These are phyloP conservation scores for Cyclotella cryptica DNA, from an alignment of 108 stramenopile genomes.

Conservation along the genomic window DNA sequence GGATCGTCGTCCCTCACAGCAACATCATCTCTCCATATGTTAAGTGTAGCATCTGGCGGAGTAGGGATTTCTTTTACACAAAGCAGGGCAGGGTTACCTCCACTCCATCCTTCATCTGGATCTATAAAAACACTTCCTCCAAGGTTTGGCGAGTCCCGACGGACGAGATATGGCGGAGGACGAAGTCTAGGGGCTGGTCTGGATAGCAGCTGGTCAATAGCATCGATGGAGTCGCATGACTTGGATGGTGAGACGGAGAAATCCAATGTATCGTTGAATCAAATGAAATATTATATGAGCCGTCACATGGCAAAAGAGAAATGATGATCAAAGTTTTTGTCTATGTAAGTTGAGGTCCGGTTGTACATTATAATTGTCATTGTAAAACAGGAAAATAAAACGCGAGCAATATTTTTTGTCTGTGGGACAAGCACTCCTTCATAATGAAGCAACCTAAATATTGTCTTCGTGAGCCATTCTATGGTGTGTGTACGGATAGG, in stretches of 20 bases:
- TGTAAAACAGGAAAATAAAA: neutral
- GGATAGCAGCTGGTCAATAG: constrained; percentile 44
- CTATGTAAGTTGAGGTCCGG: neutral
- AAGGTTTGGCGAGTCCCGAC: constrained; percentile 30
- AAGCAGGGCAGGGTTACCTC: constrained; percentile 21
- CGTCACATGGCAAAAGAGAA: constrained; percentile 32
- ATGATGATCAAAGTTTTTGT: neutral
- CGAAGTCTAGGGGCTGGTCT: constrained; percentile 31
- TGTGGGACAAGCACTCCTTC: no score
- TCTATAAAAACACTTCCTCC: constrained; percentile 45
- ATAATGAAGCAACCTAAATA: no score
- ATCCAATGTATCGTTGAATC: constrained; percentile 32
- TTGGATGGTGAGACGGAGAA: constrained; percentile 28
- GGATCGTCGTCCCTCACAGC: constrained; percentile 35
- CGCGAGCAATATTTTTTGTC: neutral
- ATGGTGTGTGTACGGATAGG: no score
- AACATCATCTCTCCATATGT: constrained; percentile 24
- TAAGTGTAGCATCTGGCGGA: constrained; percentile 22
- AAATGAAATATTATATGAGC: constrained; percentile 48
- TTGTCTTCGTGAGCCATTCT: no score
- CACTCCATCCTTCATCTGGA: constrained; percentile 33
- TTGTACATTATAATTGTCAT: neutral
- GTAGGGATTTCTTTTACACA: neutral
- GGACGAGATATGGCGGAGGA: constrained; percentile 1
- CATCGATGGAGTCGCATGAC: constrained; percentile 46